Conservation (phyloP, 129 eudicot genomes). For the carrot (Daucus carota) region DNA sequence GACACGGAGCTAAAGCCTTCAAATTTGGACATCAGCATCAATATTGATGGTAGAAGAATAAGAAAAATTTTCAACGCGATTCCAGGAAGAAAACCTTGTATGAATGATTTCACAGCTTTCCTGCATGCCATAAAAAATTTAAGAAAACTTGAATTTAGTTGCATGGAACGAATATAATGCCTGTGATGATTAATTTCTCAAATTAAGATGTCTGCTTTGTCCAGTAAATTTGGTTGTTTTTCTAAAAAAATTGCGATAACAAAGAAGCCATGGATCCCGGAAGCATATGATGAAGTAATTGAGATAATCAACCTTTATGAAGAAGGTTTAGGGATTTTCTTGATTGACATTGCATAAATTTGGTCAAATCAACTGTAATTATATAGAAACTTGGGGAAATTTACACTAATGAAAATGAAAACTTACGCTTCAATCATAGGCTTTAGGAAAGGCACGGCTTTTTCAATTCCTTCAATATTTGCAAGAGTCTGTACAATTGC, state of each 20-base stretch:
- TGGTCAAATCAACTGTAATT: not conserved
- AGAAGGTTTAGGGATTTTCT: not conserved
- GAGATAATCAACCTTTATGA: not conserved
- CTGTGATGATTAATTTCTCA: not conserved
- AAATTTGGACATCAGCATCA: slow-evolving; percentile 72
- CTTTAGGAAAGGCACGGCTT: slow-evolving; percentile 50
- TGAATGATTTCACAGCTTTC: slow-evolving; percentile 44
- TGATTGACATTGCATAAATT: not conserved
- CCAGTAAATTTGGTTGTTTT: no score
- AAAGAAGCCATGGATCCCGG: no score
- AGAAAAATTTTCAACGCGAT: slow-evolving; percentile 69
- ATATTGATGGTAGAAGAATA: slow-evolving; percentile 47
- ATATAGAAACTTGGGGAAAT: not conserved
- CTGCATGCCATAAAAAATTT: slow-evolving; percentile 25
- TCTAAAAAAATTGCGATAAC: no score
- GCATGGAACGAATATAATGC: no score
- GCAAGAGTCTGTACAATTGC: slow-evolving; percentile 84
- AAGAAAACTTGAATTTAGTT: not conserved
- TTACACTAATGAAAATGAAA: not conserved
- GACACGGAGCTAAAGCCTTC: slow-evolving; percentile 64
- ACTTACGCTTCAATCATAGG: slow-evolving; percentile 59
- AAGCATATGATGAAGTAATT: no score
- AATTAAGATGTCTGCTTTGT: not conserved
- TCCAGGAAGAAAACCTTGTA: slow-evolving; percentile 79
- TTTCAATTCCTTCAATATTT: slow-evolving; percentile 61